Base-by-base conservation (phyloP, 257 asterid species). In the Petunia axillaris region DNA sequence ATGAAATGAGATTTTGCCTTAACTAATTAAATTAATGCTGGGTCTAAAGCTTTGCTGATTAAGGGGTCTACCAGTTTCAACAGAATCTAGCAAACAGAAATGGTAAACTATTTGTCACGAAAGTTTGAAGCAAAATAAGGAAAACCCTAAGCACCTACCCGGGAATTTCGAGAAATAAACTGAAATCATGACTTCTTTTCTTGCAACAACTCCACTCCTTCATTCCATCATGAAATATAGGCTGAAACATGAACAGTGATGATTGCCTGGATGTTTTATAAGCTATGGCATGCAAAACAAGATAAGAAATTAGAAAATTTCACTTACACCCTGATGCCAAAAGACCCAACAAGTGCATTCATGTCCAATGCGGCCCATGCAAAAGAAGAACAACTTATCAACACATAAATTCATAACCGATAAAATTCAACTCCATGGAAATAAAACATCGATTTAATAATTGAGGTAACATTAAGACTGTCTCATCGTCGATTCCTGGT, bases 171-270 rank as follows among this genome's bases (percentile, higher is more conserved):
- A 95, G 76, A 86, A 95, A 95, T 79, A 88, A 89, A 86, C 89
- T 92, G 89, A 95, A 95, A 85, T 95, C 99, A 36, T 95, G 97
- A 82, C 99, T 95, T 84, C 88, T 88, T 87, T 91, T 81, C 96
- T 93, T 95, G 96, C 99, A 95, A 84, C 99, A 95, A 88, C 97
- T 92, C 99, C 99, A 95, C 83, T 93, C 97, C 87, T 95, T 95
- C 90, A 83, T 95, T 80, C 99, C 99, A 82, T 95, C 97, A 48
- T 93, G 99, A 84, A 95, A 95, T 79, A 85, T 14, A 73, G 99
- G 99, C 99, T 95, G 95, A 60, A 80, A 82, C 6, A 79, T 54
- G 62, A 75, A 82, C 39, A 52, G 25, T 2, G 62, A 65, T 9
- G 15, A 66, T 80, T 14, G 44, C 6, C 15, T 75, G 14, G 53